A percentile compares a stretch with the other conserved stretches of the same genome.
Conservation (phyloP, 1,284 basidiomycete genomes). For the Trichosporon asahii region DNA sequence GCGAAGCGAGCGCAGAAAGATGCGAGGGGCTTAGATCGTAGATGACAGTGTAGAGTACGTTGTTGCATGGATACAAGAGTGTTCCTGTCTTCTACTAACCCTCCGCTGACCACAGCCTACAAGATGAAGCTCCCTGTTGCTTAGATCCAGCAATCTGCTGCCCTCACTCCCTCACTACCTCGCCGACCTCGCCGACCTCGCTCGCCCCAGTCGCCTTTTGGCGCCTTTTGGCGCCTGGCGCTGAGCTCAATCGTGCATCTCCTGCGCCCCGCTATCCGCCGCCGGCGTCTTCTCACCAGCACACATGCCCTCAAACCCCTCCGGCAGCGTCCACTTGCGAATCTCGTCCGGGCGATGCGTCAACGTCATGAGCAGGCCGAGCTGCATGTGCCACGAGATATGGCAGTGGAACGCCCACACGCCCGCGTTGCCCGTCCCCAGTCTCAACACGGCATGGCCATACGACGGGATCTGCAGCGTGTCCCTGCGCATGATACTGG, state of each 20-base stretch:
- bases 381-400: slow-evolving; percentile 33
- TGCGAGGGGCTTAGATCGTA: background rate
- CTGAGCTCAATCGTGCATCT: background rate
- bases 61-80: background rate
- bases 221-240: too few species aligned
- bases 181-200: too few species aligned
- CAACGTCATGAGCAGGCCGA: slow-evolving; percentile 20
- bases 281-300: background rate
- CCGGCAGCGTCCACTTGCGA: slow-evolving; percentile 6
- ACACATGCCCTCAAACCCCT: slow-evolving; percentile 13
- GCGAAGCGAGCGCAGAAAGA: background rate
- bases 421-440: slow-evolving; percentile 29
- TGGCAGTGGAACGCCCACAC: slow-evolving; percentile 37
- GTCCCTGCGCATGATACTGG: slow-evolving; percentile 35
- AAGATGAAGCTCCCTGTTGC: too few species aligned
- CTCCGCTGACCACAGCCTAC: too few species aligned
- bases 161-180: too few species aligned
- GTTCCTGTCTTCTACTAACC: background rate
- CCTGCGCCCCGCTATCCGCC: background rate
- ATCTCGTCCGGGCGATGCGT: slow-evolving; percentile 22
- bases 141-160: too few species aligned
- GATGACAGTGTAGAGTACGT: background rate
- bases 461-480: slow-evolving; percentile 30
- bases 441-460: slow-evolving; percentile 29
- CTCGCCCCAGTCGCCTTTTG: too few species aligned